Evolutionary conservation across 2,329 filamentous ascomycete genomes (phyloP), one percentile per base, ranked within the genome.

Genomic region (Talaromyces sp.): DNA sequence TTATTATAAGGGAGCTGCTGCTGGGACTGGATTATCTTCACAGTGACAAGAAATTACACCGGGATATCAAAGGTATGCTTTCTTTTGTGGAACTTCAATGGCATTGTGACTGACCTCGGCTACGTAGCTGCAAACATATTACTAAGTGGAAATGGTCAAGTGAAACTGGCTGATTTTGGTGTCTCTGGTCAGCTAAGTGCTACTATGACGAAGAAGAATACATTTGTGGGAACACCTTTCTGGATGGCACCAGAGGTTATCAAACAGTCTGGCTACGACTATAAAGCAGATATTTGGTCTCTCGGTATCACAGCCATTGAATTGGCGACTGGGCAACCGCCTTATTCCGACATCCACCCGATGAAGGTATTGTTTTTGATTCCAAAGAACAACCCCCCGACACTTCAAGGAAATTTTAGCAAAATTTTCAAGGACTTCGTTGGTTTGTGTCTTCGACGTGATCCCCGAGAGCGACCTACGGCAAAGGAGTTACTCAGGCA

Each of bases 211-310:
- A 98, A 98, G 84, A 98, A 98, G 82, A 98, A 98, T 76, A 98
- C 94, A 0, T 99, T 98, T 77, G 94, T 99, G 37, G 95, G 95
- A 39, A 98, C 94, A 0, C 94, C 95, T 1, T 99, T 98, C 76
- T 99, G 95, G 95, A 99, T 99, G 94, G 94, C 95, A 2, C 94
- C 94, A 11, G 94, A 99, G 80, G 94, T 98, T 63, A 99, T 99
- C 78, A 97, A 97, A 80, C 94, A 99, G 78, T 96, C 93, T 65
- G 94, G 94, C 58, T 97, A 98, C 81, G 94, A 97, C 77, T 92
- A 96, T 81, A 97, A 97, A 80, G 94, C 94, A 52, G 94, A 98
- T 75, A 97, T 98, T 66, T 98, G 94, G 94, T 97, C 94, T 1
- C 83, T 97, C 19, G 94, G 94, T 45, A 97, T 97, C 75, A 97